phyloP scores from a whole-genome alignment of 495 filamentous ascomycete species.

The Penicillium steckii region DNA sequence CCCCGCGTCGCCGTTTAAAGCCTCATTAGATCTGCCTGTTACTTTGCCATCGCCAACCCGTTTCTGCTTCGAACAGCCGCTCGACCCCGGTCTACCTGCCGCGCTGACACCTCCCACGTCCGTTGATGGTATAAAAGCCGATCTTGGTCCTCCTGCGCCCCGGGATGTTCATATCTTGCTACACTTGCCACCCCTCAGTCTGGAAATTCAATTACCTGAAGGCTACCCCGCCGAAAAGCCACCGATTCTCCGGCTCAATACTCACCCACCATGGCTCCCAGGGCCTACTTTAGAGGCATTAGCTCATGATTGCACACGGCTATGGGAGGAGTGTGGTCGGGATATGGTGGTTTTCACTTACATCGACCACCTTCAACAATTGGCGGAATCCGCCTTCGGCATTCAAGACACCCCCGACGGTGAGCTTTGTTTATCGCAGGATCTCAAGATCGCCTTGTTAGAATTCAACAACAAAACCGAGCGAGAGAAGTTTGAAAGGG shows the following conservation, averaged over 20 bases:
- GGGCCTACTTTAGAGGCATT: slow-evolving; percentile 54
- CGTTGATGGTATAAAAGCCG: slow-evolving; percentile 33
- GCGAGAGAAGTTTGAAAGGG: slow-evolving; percentile 71
- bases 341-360: slow-evolving; percentile 79
- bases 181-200: slow-evolving; percentile 71
- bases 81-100: slow-evolving; percentile 37
- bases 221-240: slow-evolving; percentile 70
- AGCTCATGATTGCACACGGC: slow-evolving; percentile 52
- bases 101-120: slow-evolving; percentile 49
- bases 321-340: slow-evolving; percentile 84
- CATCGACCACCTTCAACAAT: slow-evolving; percentile 83
- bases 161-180: slow-evolving; percentile 63
- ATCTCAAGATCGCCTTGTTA: slow-evolving; percentile 70
- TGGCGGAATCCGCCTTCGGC: slow-evolving; percentile 74
- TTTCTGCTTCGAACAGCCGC: slow-evolving; percentile 63
- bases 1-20: slow-evolving; percentile 54
- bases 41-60: slow-evolving; percentile 65
- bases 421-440: slow-evolving; percentile 39
- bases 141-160: slow-evolving; percentile 10
- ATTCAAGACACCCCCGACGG: slow-evolving; percentile 53
- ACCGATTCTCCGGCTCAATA: slow-evolving; percentile 64
- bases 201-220: slow-evolving; percentile 68
- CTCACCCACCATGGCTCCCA: slow-evolving; percentile 71
- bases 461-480: slow-evolving; percentile 76
- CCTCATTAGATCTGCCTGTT: slow-evolving; percentile 71